Conservation (phyloP, 1,284 basidiomycete species). For the Ganoderma multipileum region DNA sequence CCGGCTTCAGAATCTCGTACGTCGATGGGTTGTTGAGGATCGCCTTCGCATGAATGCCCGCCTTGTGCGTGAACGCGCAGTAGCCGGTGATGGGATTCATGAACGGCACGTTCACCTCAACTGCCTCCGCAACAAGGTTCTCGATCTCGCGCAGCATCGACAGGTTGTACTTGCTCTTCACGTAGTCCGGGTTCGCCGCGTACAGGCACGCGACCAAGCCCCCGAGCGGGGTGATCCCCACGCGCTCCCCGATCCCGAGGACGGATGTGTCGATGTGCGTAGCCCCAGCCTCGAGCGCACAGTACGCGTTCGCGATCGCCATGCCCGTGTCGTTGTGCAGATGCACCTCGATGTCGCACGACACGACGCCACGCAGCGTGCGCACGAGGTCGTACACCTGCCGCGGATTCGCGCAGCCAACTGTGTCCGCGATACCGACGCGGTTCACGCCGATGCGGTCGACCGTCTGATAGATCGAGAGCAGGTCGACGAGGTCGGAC, state of each 20-base stretch:
- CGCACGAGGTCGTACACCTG: constrained; percentile 99
- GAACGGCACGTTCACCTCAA: constrained; percentile 98
- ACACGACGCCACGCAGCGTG: constrained; percentile 94
- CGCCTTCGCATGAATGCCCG: constrained; percentile 99
- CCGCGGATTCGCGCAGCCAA: constrained; percentile 98
- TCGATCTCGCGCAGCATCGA: constrained; percentile 98
- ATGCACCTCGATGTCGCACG: constrained; percentile 98
- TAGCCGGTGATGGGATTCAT: constrained; percentile 97
- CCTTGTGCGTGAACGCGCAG: constrained; percentile 99
- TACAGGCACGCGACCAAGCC: constrained; percentile 98
- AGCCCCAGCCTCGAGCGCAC: constrained; percentile 97
- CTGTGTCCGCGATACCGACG: constrained; percentile 99
- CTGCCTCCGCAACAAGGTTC: constrained; percentile 98
- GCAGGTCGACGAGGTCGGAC: constrained; percentile 97
- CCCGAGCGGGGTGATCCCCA: constrained; percentile 98
- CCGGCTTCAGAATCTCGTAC: constrained; percentile 97
- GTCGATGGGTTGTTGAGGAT: constrained; percentile 99
- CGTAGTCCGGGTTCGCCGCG: constrained; percentile 96
- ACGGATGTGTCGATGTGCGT: constrained; percentile 98
- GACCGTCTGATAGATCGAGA: constrained; percentile 99
- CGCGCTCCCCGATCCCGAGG: constrained; percentile 98
- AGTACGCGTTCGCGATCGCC: constrained; percentile 99
- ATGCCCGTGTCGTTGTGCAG: constrained; percentile 99
- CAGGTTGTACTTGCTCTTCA: constrained; percentile 99
- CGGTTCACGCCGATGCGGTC: constrained; percentile 99